phyloP scores from a whole-genome alignment of 2,329 filamentous ascomycete species.

The Sclerotinia sclerotiorum region DNA sequence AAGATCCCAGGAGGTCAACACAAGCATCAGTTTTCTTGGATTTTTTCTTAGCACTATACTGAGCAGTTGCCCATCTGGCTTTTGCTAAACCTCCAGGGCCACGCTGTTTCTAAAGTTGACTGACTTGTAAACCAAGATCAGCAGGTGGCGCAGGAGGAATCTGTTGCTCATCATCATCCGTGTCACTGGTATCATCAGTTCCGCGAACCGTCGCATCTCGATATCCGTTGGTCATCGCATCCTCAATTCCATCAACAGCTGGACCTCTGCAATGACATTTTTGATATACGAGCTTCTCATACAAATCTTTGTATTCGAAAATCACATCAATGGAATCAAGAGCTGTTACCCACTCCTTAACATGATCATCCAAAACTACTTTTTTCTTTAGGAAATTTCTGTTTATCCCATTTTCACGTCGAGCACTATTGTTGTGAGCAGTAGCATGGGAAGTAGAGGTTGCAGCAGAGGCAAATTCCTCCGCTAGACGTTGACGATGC shows the following conservation, averaged over 20 bases:
- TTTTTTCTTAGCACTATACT: neutral
- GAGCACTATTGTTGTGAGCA: neutral
- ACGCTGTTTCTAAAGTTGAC: neutral
- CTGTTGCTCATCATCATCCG: neutral
- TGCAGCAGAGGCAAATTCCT: neutral
- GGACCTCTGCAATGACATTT: neutral
- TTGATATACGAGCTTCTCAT: neutral
- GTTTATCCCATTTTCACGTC: neutral
- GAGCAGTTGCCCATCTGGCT: neutral
- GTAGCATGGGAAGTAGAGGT: neutral
- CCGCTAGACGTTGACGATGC: neutral
- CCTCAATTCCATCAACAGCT: neutral
- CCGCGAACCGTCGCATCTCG: neutral
- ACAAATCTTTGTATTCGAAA: neutral
- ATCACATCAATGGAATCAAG: neutral
- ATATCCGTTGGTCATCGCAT: neutral
- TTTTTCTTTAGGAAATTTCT: neutral
- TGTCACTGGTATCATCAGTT: neutral
- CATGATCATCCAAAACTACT: neutral
- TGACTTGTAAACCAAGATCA: neutral
- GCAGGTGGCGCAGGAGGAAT: too few relatives aligned
- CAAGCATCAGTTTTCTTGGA: neutral
- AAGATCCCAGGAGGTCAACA: too few relatives aligned
- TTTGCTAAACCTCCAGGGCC: neutral
- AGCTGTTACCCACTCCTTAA: neutral